Evolutionary conservation across 768 basidiomycete genomes (phyloP).

Genomic region (Lactarius indigo): DNA sequence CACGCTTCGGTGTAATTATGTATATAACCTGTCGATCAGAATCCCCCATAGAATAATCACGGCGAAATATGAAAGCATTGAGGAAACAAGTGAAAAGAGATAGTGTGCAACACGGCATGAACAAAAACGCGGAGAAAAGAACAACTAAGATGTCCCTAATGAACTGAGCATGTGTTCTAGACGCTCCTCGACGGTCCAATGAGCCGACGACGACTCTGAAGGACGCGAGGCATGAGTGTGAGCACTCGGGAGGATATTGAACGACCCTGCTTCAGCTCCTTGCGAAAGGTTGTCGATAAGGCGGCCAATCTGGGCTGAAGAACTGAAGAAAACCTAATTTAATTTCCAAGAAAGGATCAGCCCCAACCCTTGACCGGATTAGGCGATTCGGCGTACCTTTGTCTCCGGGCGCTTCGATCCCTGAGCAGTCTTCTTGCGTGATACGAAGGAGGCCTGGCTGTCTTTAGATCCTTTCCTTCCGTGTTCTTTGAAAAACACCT

Average conservation of each 20-base stretch:
- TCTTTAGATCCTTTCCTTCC: conserved; percentile 61
- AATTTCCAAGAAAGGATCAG: conserved; percentile 2
- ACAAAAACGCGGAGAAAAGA: conserved; percentile 19
- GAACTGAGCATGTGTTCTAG: conserved; percentile 65
- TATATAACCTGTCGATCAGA: conserved; percentile 12
- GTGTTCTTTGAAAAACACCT: conserved; percentile 78
- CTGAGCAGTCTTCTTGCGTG: conserved; percentile 55
- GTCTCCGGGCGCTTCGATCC: conserved; percentile 71
- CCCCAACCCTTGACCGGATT: not conserved
- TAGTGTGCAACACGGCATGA: conserved; percentile 11
- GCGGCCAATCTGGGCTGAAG: conserved; percentile 74
- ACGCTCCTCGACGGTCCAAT: conserved; percentile 74
- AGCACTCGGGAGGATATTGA: conserved; percentile 63
- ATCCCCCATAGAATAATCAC: conserved; percentile 8
- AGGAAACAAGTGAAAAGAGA: conserved; percentile 11
- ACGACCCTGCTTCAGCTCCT: conserved; percentile 78
- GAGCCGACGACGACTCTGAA: conserved; percentile 50
- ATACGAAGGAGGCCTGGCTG: conserved; percentile 54
- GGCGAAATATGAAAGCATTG: conserved; percentile 9
- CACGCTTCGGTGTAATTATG: conserved; percentile 11
- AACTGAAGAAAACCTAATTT: conserved; percentile 73
- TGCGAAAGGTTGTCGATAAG: conserved; percentile 81
- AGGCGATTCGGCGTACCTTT: conserved; percentile 51
- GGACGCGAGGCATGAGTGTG: conserved; percentile 32
- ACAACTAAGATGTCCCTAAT: conserved; percentile 33